Conservation (phyloP, 1,284 basidiomycete genomes). For the Heterobasidion irregulare region DNA sequence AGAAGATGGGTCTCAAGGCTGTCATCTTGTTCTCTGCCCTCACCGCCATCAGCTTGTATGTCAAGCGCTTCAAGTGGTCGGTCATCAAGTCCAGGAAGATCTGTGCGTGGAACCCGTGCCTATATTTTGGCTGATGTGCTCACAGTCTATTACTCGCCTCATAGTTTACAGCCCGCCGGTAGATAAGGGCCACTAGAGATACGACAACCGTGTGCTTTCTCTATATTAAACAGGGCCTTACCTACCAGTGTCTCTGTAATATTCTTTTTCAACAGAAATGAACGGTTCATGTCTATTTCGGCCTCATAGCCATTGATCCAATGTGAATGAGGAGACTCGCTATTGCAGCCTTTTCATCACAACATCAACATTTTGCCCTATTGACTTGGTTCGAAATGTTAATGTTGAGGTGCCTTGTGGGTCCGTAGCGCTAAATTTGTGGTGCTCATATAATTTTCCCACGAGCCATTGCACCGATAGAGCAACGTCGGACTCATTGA, state of each 20-base stretch:
- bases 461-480: not conserved
- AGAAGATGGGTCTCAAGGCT: conserved; percentile 93
- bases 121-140: not conserved
- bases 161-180: conserved; percentile 48
- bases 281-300: not conserved
- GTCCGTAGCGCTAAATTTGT: too few relatives aligned
- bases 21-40: conserved; percentile 85
- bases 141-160: conserved; percentile 5
- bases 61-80: conserved; percentile 95
- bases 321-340: too few relatives aligned
- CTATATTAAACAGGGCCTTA: conserved; percentile 5
- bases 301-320: not conserved
- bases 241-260: conserved; percentile 7
- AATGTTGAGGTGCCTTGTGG: too few relatives aligned
- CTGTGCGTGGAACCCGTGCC: conserved; percentile 38
- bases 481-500: not conserved
- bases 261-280: not conserved
- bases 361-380: too few relatives aligned
- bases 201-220: not conserved
- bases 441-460: not conserved
- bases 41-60: conserved; percentile 76
- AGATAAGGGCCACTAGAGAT: conserved; percentile 25
- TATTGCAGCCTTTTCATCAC: too few relatives aligned
- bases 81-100: conserved; percentile 91
- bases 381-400: too few relatives aligned